Conservation (phyloP, 176 grass and related monocot genomes). For the Avena atlantica region DNA sequence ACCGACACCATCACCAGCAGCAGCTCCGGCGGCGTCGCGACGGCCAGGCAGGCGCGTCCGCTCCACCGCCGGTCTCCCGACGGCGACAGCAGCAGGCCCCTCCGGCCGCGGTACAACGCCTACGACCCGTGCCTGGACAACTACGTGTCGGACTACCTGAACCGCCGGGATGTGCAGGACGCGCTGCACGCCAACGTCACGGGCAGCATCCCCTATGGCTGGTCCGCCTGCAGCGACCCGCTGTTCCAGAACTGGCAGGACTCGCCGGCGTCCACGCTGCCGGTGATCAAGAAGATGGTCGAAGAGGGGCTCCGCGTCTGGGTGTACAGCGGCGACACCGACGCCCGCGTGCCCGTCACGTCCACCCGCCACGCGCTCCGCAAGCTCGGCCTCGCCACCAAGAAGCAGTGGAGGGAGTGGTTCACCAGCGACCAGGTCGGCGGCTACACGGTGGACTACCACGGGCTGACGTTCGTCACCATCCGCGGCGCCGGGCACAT, state of each 20-base stretch:
- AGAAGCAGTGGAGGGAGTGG: slow-evolving; percentile 67
- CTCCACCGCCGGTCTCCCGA: background rate
- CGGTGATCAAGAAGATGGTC: slow-evolving; percentile 55
- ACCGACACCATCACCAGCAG: background rate
- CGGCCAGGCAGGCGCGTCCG: background rate
- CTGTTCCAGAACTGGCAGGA: slow-evolving; percentile 58
- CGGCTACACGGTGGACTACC: slow-evolving; percentile 70
- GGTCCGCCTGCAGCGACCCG: slow-evolving; percentile 73
- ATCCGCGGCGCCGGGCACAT: slow-evolving; percentile 84
- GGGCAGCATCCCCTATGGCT: slow-evolving; percentile 58
- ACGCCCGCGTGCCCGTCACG: slow-evolving; percentile 66
- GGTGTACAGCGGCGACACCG: slow-evolving; percentile 70
- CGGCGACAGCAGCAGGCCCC: background rate
- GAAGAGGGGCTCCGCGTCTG: slow-evolving; percentile 51
- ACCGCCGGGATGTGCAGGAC: slow-evolving; percentile 76
- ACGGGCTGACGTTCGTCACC: slow-evolving; percentile 84
- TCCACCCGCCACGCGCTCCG: slow-evolving; percentile 67
- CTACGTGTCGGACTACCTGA: slow-evolving; percentile 63
- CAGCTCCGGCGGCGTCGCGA: background rate
- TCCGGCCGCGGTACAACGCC: slow-evolving; percentile 28
- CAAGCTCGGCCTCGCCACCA: slow-evolving; percentile 56
- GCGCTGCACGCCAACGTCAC: slow-evolving; percentile 85
- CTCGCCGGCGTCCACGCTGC: slow-evolving; percentile 44
- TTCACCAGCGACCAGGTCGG: slow-evolving; percentile 85
- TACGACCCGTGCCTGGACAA: slow-evolving; percentile 78